phyloP scores from a whole-genome alignment of 441 rosid genomes.

The Populus trichocarpa region DNA sequence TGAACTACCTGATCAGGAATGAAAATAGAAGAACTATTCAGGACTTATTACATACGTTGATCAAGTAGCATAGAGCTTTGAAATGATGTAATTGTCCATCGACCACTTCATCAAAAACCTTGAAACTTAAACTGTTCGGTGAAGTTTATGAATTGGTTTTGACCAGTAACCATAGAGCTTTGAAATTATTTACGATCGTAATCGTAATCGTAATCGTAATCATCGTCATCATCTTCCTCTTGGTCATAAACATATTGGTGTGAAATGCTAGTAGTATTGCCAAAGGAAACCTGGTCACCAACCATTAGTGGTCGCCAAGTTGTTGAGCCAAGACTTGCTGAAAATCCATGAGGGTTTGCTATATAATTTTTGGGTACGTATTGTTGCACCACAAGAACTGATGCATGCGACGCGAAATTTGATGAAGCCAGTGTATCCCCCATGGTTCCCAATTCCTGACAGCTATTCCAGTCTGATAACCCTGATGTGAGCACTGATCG shows the following conservation, averaged over 20 bases:
- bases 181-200: too few species aligned
- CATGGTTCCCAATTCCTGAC: slow-evolving; percentile 18
- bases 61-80: too few species aligned
- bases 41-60: too few species aligned
- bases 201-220: too few species aligned
- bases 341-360: not conserved
- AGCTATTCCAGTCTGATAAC: slow-evolving; percentile 20
- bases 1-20: too few species aligned
- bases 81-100: too few species aligned
- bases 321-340: not conserved
- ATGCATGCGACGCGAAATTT: slow-evolving; percentile 1
- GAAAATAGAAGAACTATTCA: too few species aligned
- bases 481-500: slow-evolving; percentile 10
- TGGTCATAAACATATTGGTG: not conserved
- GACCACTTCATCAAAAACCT: too few species aligned
- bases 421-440: slow-evolving; percentile 17
- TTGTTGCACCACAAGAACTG: slow-evolving; percentile 22
- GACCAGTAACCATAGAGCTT: too few species aligned
- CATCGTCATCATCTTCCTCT: not conserved
- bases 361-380: not conserved
- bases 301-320: not conserved
- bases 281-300: not conserved
- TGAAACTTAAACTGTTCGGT: too few species aligned
- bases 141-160: too few species aligned
- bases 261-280: not conserved